Conservation (phyloP, 495 filamentous ascomycete genomes). For the Amorphotheca resinae region DNA sequence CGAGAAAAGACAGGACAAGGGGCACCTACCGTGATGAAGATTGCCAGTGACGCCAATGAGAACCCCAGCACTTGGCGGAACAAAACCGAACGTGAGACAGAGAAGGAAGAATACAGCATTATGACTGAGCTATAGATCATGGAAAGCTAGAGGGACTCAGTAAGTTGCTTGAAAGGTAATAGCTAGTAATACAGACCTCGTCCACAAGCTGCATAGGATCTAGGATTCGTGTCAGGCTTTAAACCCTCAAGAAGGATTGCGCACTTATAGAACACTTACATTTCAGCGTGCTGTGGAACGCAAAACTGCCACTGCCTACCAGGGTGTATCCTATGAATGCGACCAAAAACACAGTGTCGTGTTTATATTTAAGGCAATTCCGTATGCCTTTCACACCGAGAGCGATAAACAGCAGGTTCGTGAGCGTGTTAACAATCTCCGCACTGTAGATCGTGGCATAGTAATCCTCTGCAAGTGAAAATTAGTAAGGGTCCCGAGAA, state of each 20-base stretch:
- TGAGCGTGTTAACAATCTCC: slow-evolving; percentile 60
- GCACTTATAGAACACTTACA: slow-evolving; percentile 48
- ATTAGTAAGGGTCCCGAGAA: not conserved
- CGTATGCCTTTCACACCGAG: slow-evolving; percentile 60
- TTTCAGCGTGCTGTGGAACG: slow-evolving; percentile 74
- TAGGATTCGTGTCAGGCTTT: slow-evolving; percentile 25
- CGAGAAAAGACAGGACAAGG: not conserved
- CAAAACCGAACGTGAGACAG: slow-evolving; percentile 47
- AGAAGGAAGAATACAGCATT: slow-evolving; percentile 84
- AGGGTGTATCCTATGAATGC: slow-evolving; percentile 62
- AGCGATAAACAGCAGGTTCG: slow-evolving; percentile 70
- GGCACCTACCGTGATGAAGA: slow-evolving; percentile 60
- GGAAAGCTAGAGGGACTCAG: slow-evolving; percentile 24
- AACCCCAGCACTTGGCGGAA: slow-evolving; percentile 46
- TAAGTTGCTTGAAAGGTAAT: not conserved
- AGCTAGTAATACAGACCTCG: slow-evolving; percentile 40
- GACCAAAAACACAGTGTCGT: slow-evolving; percentile 61
- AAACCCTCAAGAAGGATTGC: slow-evolving; percentile 4
- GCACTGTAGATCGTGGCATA: slow-evolving; percentile 48
- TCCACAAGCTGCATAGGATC: slow-evolving; percentile 97
- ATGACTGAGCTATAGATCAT: slow-evolving; percentile 97
- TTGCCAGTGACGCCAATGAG: slow-evolving; percentile 46
- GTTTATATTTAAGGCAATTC: slow-evolving; percentile 54
- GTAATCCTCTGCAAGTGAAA: slow-evolving; percentile 35
- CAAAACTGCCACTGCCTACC: slow-evolving; percentile 70